These are phyloP conservation scores for Marasmius tenuissimus DNA, from an alignment of 1,284 basidiomycete species.

Conservation along the genomic window DNA sequence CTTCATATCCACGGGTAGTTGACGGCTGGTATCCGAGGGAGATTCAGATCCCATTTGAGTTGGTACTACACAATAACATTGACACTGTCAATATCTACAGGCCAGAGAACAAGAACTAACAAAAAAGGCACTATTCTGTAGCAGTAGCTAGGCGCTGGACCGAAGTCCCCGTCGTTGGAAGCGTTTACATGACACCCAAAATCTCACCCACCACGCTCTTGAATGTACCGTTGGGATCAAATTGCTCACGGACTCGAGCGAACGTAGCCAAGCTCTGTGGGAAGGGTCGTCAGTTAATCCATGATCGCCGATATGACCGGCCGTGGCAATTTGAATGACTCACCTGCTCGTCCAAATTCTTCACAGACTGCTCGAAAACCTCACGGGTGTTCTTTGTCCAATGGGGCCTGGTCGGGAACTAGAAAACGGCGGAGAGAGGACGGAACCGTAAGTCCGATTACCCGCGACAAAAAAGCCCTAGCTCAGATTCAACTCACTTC, in stretches of 20 bases:
- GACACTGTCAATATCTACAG: too few species aligned
- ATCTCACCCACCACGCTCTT: conserved; percentile 35
- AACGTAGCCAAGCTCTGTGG: conserved; percentile 29
- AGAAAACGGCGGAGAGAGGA: background rate
- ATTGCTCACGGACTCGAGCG: conserved; percentile 27
- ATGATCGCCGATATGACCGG: background rate
- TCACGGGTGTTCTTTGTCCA: conserved; percentile 35
- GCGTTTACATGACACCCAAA: conserved; percentile 25
- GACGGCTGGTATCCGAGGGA: too few species aligned
- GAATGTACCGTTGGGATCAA: conserved; percentile 33
- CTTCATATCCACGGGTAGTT: too few species aligned
- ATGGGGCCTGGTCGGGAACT: conserved; percentile 36
- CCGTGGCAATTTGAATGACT: conserved; percentile 7
- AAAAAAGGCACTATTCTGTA: background rate
- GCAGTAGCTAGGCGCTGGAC: background rate
- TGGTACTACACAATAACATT: too few species aligned
- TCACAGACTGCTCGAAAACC: conserved; percentile 26
- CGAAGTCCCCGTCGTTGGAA: too few species aligned
- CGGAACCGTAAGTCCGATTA: background rate
- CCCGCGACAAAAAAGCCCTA: background rate
- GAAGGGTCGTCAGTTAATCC: background rate
- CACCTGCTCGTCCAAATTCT: conserved; percentile 32
- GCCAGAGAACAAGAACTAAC: too few species aligned
- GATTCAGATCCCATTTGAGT: too few species aligned
- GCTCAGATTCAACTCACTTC: conserved; percentile 18